Evolutionary conservation across 1,284 basidiomycete species (phyloP), one percentile per base, ranked within the genome.

Genomic region (Bjerkandera adusta): DNA sequence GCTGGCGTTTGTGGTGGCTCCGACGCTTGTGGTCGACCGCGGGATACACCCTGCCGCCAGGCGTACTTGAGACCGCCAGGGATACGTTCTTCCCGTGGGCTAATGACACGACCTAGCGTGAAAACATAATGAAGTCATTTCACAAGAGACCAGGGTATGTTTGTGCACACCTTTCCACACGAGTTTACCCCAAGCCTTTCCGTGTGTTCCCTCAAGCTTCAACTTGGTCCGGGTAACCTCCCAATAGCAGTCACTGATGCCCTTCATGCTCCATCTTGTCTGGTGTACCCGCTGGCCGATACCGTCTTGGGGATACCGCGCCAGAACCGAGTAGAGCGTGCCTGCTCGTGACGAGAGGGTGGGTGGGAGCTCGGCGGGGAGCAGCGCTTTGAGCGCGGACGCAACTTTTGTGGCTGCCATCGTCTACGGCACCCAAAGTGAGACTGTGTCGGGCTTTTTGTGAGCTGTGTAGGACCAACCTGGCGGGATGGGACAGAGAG

Each of bases 171-270:
- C 87, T 71, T 75, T 79, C 88, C 89, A 92, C 45, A 79, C 73
- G 10, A 89, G 64, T 48, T 73, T 71, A 4, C 89, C 89, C 85
- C 85, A 91, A 10, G 79, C 88, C 59, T 83, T 87, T 3, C 87
- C 89, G 54, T 86, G 81, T 25, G 64, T 71, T n/a, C 86, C 85
- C 55, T 82, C 80, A 33, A 70, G 68, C 64, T 89, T 88, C 56
- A 91, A 75, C 49, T 69, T 68, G 21, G 84, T 76, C 56, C 76
- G 70, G 5, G 85, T 88, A 36, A 92, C 74, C 39, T 79, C 66
- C 85, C 86, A 92, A 59, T 79, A 87, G 48, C 79, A 85, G 24
- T 77, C 73, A 38, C 65, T 57, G 52, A 90, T 83, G 3, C 78
- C 74, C 66, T 89, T 91, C 24, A 68, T 62, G 15, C 68, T 68